These are phyloP conservation scores for Exophiala dermatitidis DNA, from an alignment of 2,329 filamentous ascomycete genomes.

Conservation along the genomic window DNA sequence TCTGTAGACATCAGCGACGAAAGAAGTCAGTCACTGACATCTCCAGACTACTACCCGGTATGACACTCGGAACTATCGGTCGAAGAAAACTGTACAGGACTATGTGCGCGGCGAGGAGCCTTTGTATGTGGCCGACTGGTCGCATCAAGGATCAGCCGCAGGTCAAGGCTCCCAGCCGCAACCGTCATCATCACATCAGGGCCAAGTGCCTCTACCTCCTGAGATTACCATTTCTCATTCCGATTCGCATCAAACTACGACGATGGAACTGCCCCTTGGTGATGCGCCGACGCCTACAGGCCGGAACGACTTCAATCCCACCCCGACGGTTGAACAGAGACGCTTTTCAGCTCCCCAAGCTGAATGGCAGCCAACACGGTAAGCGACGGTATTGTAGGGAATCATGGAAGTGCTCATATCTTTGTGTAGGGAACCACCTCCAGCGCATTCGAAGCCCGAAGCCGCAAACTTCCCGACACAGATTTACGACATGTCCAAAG, in stretches of 20 bases:
- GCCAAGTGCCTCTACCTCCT: constrained; percentile 15
- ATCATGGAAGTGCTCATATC: constrained; percentile 24
- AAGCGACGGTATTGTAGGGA: constrained; percentile 28
- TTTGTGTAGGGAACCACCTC: constrained; percentile 51
- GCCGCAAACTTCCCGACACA: constrained; percentile 72
- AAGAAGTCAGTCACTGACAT: background rate
- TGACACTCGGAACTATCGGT: constrained; percentile 11
- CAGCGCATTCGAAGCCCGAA: constrained; percentile 67
- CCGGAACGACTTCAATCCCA: constrained; percentile 39
- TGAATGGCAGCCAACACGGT: constrained; percentile 58
- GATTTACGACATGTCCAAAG: constrained; percentile 76
- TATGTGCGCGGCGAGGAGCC: constrained; percentile 42
- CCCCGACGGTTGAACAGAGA: constrained; percentile 42
- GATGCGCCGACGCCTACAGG: constrained; percentile 38
- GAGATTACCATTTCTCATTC: constrained; percentile 10
- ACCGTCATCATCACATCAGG: constrained; percentile 13
- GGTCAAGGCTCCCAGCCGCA: constrained; percentile 1
- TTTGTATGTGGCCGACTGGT: constrained; percentile 30
- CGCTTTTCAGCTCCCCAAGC: constrained; percentile 51
- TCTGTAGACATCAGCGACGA: background rate
- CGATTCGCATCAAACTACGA: constrained; percentile 18
- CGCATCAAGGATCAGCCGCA: constrained; percentile 5
- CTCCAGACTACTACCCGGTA: constrained; percentile 13
- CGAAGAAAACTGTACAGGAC: constrained; percentile 33
- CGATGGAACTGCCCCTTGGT: constrained; percentile 39